phyloP scores from a whole-genome alignment of 1,284 basidiomycete genomes.

The Filobasidium uniguttulatum region DNA sequence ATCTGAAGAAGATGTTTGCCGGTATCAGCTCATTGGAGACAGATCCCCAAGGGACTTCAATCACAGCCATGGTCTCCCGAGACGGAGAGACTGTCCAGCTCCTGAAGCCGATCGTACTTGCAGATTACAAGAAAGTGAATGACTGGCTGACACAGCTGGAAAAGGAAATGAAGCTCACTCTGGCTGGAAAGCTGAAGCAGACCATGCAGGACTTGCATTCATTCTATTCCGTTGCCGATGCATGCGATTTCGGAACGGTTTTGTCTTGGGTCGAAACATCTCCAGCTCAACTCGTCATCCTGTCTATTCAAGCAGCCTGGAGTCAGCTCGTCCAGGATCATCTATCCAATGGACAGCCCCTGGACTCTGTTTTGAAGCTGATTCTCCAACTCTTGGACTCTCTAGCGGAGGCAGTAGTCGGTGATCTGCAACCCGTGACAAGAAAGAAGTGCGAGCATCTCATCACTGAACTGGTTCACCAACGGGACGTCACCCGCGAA shows the following conservation, averaged over 20 bases:
- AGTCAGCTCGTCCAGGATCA: conserved; percentile 63
- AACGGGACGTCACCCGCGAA: conserved; percentile 79
- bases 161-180: conserved; percentile 81
- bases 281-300: conserved; percentile 88
- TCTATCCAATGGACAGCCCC: conserved; percentile 46
- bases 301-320: conserved; percentile 90
- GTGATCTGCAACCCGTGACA: conserved; percentile 73
- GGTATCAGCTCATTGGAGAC: conserved; percentile 80
- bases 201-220: conserved; percentile 49
- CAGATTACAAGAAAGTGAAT: conserved; percentile 94
- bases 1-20: conserved; percentile 99
- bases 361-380: conserved; percentile 58
- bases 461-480: conserved; percentile 97
- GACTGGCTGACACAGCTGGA: conserved; percentile 94
- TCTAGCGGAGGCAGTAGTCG: conserved; percentile 86
- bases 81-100: conserved; percentile 90
- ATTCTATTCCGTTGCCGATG: conserved; percentile 19
- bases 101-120: conserved; percentile 66
- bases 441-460: conserved; percentile 96
- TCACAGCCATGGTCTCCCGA: conserved; percentile 78
- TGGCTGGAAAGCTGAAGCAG: conserved; percentile 66
- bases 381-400: conserved; percentile 76
- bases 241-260: conserved; percentile 44
- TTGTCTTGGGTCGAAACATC: conserved; percentile 85
- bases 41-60: conserved; percentile 77